A percentile compares a stretch with the other conserved stretches of the same genome.
Evolutionary conservation across 2,329 filamentous ascomycete genomes (phyloP).

Genomic region (Exophiala lecanii-corni): DNA sequence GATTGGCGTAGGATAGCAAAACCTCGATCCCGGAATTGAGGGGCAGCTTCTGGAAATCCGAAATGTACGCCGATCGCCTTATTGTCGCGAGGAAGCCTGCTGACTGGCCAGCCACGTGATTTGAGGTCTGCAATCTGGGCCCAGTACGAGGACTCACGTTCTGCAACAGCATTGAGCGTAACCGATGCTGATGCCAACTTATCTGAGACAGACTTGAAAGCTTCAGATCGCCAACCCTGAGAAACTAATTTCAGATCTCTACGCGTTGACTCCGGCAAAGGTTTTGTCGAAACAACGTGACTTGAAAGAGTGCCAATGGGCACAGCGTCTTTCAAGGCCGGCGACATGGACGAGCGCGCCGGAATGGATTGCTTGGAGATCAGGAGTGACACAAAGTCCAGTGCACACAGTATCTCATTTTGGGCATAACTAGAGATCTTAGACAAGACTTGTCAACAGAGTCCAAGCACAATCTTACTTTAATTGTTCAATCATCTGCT

Average conservation of each 20-base stretch:
- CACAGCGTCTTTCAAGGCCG: conserved; percentile 63
- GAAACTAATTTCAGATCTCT: conserved; percentile 52
- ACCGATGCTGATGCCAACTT: conserved; percentile 67
- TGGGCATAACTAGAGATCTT: conserved; percentile 37
- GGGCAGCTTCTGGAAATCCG: conserved; percentile 72
- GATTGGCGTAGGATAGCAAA: conserved; percentile 72
- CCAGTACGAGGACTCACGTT: conserved; percentile 83
- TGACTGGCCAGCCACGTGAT: conserved; percentile 81
- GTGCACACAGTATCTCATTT: conserved; percentile 55
- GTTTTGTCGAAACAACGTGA: conserved; percentile 60
- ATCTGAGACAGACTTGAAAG: conserved; percentile 69
- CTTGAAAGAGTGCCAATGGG: conserved; percentile 70
- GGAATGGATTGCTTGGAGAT: conserved; percentile 75
- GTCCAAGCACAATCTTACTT: conserved; percentile 28
- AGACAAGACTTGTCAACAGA: conserved; percentile 1
- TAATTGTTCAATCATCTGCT: conserved; percentile 42
- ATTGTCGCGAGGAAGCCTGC: conserved; percentile 66
- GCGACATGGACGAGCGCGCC: conserved; percentile 66
- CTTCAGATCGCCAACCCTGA: conserved; percentile 72
- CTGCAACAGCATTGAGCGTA: conserved; percentile 70
- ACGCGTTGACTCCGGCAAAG: conserved; percentile 51
- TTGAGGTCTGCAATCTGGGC: conserved; percentile 75
- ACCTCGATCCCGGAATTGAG: conserved; percentile 63
- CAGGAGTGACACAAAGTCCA: conserved; percentile 79
- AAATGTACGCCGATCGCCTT: conserved; percentile 80